Evolutionary conservation across 352 stramenopile genomes (phyloP), one percentile per base, ranked within the genome.

Genomic region (Thalassiosira mediterranea): DNA sequence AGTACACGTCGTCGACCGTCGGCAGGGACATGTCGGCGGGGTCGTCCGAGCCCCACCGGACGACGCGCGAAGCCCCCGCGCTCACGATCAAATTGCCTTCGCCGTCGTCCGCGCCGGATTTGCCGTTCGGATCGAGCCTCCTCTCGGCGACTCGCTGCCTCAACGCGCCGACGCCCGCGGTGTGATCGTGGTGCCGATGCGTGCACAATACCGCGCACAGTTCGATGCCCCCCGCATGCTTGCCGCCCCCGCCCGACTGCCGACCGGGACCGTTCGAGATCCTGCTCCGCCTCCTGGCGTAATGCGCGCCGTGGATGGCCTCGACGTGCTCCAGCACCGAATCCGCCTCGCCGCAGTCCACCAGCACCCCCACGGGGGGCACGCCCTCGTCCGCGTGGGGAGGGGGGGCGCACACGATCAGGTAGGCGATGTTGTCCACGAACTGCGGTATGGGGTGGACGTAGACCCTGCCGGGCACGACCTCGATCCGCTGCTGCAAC

Each of bases 171-270:
- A 90, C 80, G 11, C 81, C 86, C 10, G 78, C 83, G 15, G 84
- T 90, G 63, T 92, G 86, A 71, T 92, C 86, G 48, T 90, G 84
- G 71, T 92, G 86, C 37, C 86, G 87, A 66, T 92, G 86, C 0
- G 86, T 92, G 48, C 77, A 83, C 10, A 90, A 58, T 64, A 90
- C 84, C 19, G 79, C 69, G 47, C 86, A 68, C 0, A 92, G n/a
- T 54, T 89, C 72, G 25, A 92, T 87, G 15, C 48, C 53, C 26
- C 57, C 37, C 13, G 49, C 5, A 10, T 21, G 7, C 26, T 7
- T 72, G 3, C 7, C 49, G 3, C 37, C 15, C 46, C 44, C 31
- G 13, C 44, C 40, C 5, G 23, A 32, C 4, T 21, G 7, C 26
- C 11, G 61, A 3, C 7, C 49, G 3, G 26, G n/a, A 51, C 44